Conservation (phyloP, 495 filamentous ascomycete genomes). For the Corynascus novoguineensis region DNA sequence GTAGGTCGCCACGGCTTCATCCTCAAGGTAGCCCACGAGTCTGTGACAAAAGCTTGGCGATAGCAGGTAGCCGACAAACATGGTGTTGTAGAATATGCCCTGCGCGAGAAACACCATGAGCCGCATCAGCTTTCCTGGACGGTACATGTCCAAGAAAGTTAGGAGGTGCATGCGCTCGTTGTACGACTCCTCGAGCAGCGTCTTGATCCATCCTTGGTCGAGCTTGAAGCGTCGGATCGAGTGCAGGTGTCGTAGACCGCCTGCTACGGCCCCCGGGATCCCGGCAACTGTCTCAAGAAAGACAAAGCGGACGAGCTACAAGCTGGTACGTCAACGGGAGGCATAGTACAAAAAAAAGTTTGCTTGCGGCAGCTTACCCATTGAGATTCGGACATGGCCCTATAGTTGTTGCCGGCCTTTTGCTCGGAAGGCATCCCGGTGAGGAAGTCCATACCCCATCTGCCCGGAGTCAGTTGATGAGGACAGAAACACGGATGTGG, state of each 20-base stretch:
- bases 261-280: conserved; percentile 94
- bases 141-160: conserved; percentile 88
- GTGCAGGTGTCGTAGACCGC: conserved; percentile 82
- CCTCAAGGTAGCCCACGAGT: conserved; percentile 94
- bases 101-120: conserved; percentile 74
- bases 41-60: conserved; percentile 87
- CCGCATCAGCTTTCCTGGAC: conserved; percentile 86
- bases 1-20: conserved; percentile 95
- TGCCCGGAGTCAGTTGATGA: conserved; percentile 13
- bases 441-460: conserved; percentile 44
- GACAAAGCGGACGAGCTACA: conserved; percentile 74
- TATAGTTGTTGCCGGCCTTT: conserved; percentile 35
- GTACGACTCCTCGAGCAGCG: conserved; percentile 85
- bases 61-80: conserved; percentile 85
- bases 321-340: too few species aligned
- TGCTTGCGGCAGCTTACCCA: conserved; percentile 29
- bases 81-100: conserved; percentile 88
- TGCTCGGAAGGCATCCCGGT: conserved; percentile 40
- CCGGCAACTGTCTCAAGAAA: conserved; percentile 93
- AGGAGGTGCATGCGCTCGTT: conserved; percentile 96
- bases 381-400: conserved; percentile 41
- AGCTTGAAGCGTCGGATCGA: conserved; percentile 76
- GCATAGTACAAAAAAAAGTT: not conserved
- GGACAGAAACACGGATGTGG: not conserved
- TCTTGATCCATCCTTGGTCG: conserved; percentile 98